Evolutionary conservation across 2,329 filamentous ascomycete genomes (phyloP), one percentile per base, ranked within the genome.

Genomic region (Truncatella angustata): DNA sequence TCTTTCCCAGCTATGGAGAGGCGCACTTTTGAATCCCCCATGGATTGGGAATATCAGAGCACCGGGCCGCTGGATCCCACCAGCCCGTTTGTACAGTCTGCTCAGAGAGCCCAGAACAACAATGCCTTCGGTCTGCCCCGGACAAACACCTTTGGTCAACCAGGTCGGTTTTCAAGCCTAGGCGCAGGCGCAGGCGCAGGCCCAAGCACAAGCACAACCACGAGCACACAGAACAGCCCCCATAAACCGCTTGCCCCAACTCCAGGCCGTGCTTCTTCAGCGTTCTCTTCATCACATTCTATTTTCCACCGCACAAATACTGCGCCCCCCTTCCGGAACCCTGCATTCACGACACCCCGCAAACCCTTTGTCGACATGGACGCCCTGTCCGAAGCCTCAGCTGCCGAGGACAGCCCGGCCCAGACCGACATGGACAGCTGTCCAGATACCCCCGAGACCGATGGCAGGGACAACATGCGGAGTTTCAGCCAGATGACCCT

Each of bases 1-100:
- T 32, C 20, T 50, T 16, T 40, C 11, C 35, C 20, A 7, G 12
- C 30, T 59, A 84, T 81, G 75, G 75, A 81, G 50, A 74, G 74
- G 58, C 74, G 84, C 60, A 82, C 78, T 2, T 78, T 73, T 57
- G 82, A 86, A 67, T 74, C 80, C 55, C 82, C 74, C 56, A 87
- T 87, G 84, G 84, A 86, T 60, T 87, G 81, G 80, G 81, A 86
- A 64, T 86, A 83, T 65, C 77, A 85, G 60, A 75, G 73, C 55
- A 67, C 72, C 44, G 81, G 77, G 2, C 82, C 81, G 16, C 67
- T 82, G 54, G 84, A 86, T 67, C 76, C 76, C 16, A 81, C 80
- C 9, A 85, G 82, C 57, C 84, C 84, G 2, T 86, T 86, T 65
- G 73, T 78, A 18, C 79, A 82, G 56, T 74, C 79, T 34, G 72